phyloP scores from a whole-genome alignment of 1,139 yeast genomes.

The Geotrichum restrictum region DNA sequence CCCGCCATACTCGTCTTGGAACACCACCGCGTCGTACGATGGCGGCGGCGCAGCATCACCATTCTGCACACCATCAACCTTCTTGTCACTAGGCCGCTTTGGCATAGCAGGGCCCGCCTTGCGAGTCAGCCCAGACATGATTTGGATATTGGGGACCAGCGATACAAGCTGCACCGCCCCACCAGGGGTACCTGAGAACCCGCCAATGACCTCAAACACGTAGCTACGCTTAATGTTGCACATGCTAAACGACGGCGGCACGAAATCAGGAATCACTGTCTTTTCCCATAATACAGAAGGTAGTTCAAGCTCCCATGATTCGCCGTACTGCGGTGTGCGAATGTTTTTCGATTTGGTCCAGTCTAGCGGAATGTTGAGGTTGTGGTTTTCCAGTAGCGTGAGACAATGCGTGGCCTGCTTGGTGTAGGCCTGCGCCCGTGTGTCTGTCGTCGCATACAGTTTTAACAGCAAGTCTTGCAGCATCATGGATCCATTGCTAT shows the following conservation, averaged over 20 bases:
- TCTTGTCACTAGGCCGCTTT: conserved; percentile 10
- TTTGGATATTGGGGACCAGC: neutral
- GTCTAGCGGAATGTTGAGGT: conserved; percentile 11
- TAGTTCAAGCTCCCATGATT: conserved; percentile 25
- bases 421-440: conserved; percentile 31
- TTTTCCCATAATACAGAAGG: conserved; percentile 30
- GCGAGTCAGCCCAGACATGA: conserved; percentile 12
- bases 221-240: conserved; percentile 57
- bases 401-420: conserved; percentile 19
- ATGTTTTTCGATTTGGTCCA: conserved; percentile 18
- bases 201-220: conserved; percentile 45
- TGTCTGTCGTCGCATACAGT: conserved; percentile 31
- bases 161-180: conserved; percentile 22
- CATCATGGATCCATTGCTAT: conserved; percentile 20
- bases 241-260: conserved; percentile 54
- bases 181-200: conserved; percentile 40
- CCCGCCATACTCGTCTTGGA: conserved; percentile 13
- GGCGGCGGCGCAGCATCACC: conserved; percentile 23
- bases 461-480: conserved; percentile 28
- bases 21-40: conserved; percentile 25
- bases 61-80: neutral
- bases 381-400: conserved; percentile 5
- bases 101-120: conserved; percentile 6
- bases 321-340: conserved; percentile 2
- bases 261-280: conserved; percentile 48